Conservation (phyloP, 805 yeast species). For the Pichia occidentalis region DNA sequence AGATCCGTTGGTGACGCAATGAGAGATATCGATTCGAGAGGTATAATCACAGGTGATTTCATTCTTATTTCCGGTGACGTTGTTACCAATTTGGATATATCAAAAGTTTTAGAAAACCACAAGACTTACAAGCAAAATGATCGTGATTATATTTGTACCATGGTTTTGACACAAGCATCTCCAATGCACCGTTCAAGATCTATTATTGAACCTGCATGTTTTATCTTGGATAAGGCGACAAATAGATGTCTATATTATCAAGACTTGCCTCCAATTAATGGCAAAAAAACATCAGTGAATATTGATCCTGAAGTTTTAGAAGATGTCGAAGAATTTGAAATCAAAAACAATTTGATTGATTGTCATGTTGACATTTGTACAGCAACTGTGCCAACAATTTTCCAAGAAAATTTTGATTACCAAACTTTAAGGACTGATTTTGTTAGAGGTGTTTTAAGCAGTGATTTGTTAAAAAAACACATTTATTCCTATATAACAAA, state of each 20-base stretch:
- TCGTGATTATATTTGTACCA: slow-evolving; percentile 88
- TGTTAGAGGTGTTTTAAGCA: slow-evolving; percentile 81
- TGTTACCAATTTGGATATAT: slow-evolving; percentile 83
- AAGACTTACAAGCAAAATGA: slow-evolving; percentile 63
- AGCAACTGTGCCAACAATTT: slow-evolving; percentile 88
- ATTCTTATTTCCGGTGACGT: slow-evolving; percentile 90
- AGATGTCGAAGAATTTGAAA: slow-evolving; percentile 64
- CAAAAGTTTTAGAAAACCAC: slow-evolving; percentile 67
- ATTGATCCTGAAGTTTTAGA: slow-evolving; percentile 82
- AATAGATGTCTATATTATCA: slow-evolving; percentile 81
- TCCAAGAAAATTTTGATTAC: slow-evolving; percentile 94
- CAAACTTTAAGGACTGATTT: slow-evolving; percentile 82
- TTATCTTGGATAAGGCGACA: slow-evolving; percentile 67
- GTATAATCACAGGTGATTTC: slow-evolving; percentile 85
- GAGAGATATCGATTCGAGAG: slow-evolving; percentile 91
- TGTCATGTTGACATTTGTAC: slow-evolving; percentile 96
- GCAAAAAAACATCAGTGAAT: slow-evolving; percentile 44
- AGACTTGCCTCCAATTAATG: slow-evolving; percentile 52
- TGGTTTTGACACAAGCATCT: slow-evolving; percentile 83
- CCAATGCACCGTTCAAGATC: slow-evolving; percentile 83
- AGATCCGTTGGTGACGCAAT: slow-evolving; percentile 94
- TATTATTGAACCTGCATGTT: slow-evolving; percentile 74
- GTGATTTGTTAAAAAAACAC: slow-evolving; percentile 84
- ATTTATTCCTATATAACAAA: slow-evolving; percentile 81
- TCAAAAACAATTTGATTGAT: slow-evolving; percentile 91